phyloP scores from a whole-genome alignment of 805 yeast genomes.

The Candida nitratophila region DNA sequence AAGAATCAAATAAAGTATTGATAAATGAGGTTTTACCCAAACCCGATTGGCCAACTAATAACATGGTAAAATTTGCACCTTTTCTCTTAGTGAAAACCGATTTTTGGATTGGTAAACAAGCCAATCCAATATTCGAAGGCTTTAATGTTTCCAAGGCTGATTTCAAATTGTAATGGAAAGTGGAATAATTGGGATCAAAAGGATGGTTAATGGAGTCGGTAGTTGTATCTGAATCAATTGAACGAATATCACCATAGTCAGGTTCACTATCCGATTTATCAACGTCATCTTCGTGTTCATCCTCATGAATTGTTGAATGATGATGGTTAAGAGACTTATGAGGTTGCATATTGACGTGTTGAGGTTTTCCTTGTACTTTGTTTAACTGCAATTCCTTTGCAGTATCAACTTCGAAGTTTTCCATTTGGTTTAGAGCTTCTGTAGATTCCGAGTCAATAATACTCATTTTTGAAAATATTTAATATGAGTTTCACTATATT shows the following conservation, averaged over 20 bases:
- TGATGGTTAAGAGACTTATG: too few species aligned
- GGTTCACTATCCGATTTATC: constrained; percentile 5
- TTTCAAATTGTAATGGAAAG: constrained; percentile 19
- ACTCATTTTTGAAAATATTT: too few species aligned
- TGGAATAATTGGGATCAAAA: constrained; percentile 9
- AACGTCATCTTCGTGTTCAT: not conserved
- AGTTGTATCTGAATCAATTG: constrained; percentile 5
- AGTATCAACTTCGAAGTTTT: too few species aligned
- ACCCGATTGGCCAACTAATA: constrained; percentile 86
- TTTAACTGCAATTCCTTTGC: too few species aligned
- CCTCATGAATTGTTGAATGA: not conserved
- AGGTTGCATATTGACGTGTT: too few species aligned
- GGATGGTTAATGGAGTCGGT: constrained; percentile 10
- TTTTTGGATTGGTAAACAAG: constrained; percentile 24
- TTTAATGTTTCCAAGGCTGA: constrained; percentile 19
- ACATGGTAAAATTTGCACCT: constrained; percentile 72
- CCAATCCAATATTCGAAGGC: constrained; percentile 21
- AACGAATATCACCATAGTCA: constrained; percentile 3
- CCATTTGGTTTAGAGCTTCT: too few species aligned
- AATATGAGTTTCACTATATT: too few species aligned
- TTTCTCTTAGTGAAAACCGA: constrained; percentile 30
- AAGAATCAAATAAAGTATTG: constrained; percentile 66
- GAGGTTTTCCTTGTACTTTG: too few species aligned
- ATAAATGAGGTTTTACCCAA: constrained; percentile 77
- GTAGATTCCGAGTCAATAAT: too few species aligned